These are phyloP conservation scores for Nymphaea colorata DNA, from an alignment of 164 flowering plant species.

Conservation along the genomic window DNA sequence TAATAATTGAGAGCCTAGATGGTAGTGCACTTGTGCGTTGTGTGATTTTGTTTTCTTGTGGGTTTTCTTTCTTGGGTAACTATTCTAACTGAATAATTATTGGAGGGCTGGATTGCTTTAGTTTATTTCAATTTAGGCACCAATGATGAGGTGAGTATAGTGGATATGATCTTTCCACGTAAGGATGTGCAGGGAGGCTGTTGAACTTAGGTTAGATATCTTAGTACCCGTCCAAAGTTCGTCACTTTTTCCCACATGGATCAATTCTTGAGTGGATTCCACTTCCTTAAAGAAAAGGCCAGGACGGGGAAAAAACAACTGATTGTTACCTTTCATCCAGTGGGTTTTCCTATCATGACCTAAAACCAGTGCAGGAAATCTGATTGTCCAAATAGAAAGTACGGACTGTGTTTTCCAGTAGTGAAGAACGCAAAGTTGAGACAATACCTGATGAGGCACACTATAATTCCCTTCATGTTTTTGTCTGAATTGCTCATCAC, in stretches of 20 bases:
- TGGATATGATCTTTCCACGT: constrained; percentile 4
- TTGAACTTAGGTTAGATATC: background rate
- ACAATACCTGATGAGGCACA: no score
- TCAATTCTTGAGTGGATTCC: constrained; percentile 2
- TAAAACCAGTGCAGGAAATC: background rate
- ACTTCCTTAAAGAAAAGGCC: background rate
- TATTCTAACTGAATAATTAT: no score
- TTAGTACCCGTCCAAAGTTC: background rate
- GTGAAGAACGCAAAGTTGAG: no score
- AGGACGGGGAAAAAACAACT: background rate
- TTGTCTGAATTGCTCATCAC: no score
- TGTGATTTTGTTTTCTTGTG: no score
- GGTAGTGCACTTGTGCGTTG: no score
- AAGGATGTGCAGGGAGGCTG: background rate
- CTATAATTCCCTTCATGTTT: no score
- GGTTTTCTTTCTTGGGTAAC: no score
- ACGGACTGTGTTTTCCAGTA: no score
- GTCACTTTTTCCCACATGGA: background rate
- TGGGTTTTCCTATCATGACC: background rate
- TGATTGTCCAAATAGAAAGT: no score
- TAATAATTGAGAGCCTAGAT: background rate
- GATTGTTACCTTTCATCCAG: background rate
- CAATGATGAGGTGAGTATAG: constrained; percentile 2
- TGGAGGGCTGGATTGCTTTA: background rate
- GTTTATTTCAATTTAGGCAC: constrained; percentile 1